Percentiles rank a stretch among this genome's conserved stretches.
phyloP scores from a whole-genome alignment of 208 protist genomes.

The Leishmania amazonensis region DNA sequence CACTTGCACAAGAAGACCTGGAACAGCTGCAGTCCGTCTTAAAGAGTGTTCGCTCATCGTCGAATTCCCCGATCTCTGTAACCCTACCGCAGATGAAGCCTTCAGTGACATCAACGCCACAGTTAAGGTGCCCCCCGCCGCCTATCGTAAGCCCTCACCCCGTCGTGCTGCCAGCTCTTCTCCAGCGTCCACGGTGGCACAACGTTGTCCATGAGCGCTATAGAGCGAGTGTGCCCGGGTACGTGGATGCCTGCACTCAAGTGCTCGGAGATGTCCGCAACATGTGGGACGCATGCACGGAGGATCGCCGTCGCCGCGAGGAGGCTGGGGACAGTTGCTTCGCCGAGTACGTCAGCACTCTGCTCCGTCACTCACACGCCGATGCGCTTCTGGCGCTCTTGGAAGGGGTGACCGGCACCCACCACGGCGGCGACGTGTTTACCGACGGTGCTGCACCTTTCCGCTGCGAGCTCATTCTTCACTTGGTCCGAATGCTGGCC shows the following conservation, averaged over 20 bases:
- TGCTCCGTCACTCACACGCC: slow-evolving; percentile 24
- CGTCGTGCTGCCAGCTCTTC: neutral
- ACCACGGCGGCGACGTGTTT: neutral
- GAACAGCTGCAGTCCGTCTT: neutral
- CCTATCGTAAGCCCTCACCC: too few relatives aligned
- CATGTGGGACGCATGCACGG: neutral
- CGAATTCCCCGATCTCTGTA: neutral
- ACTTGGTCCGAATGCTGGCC: slow-evolving; percentile 4
- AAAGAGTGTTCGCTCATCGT: too few relatives aligned
- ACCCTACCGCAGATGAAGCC: too few relatives aligned
- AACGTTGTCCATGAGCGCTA: neutral
- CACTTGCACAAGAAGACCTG: slow-evolving; percentile 17
- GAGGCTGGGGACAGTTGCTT: neutral
- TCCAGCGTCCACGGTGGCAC: slow-evolving; percentile 11
- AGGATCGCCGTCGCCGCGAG: neutral
- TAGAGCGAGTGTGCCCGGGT: neutral
- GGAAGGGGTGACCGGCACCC: slow-evolving; percentile 29
- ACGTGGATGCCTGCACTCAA: slow-evolving; percentile 1
- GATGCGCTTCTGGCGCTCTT: slow-evolving; percentile 53
- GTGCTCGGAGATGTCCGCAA: neutral
- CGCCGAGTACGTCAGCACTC: neutral
- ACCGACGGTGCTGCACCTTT: neutral
- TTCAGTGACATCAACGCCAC: neutral
- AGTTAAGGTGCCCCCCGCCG: neutral
- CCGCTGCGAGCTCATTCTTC: neutral